A percentile compares a stretch with the other conserved stretches of the same genome.
These are phyloP conservation scores for Leccinum subgranulosum DNA, from an alignment of 768 basidiomycete species.

Conservation along the genomic window DNA sequence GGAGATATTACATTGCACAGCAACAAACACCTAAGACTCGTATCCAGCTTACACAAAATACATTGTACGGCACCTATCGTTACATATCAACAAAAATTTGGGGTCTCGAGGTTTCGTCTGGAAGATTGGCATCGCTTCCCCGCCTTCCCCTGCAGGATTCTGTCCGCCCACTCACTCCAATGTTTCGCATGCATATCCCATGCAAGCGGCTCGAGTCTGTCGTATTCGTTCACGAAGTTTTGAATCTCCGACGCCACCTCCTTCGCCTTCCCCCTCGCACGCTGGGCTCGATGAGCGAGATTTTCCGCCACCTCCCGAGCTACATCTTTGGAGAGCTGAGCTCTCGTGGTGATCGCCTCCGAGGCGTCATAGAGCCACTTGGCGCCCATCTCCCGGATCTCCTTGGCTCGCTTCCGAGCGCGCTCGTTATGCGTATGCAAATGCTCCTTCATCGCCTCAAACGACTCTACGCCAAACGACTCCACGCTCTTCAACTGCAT, in stretches of 20 bases:
- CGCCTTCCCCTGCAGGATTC: conserved; percentile 3
- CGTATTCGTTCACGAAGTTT: conserved; percentile 20
- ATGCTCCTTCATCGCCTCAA: conserved; percentile 37
- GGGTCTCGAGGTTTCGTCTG: conserved; percentile 10
- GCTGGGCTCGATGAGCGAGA: conserved; percentile 35
- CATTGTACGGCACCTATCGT: conserved; percentile 15
- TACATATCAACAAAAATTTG: conserved; percentile 11
- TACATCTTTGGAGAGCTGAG: conserved; percentile 40
- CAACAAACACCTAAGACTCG: not conserved
- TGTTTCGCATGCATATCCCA: conserved; percentile 19
- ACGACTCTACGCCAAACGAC: conserved; percentile 38
- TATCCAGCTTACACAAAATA: conserved; percentile 22
- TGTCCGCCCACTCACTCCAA: conserved; percentile 20
- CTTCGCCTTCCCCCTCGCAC: conserved; percentile 46
- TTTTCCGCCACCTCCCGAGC: conserved; percentile 41
- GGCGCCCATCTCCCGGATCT: conserved; percentile 48
- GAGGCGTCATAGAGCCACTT: conserved; percentile 44
- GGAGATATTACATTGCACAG: not conserved
- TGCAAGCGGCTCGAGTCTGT: conserved; percentile 13
- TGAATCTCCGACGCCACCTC: conserved; percentile 38
- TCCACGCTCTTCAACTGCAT: conserved; percentile 23
- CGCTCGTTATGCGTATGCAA: conserved; percentile 48
- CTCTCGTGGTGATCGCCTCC: conserved; percentile 40
- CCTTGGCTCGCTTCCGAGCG: conserved; percentile 51
- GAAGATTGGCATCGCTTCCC: conserved; percentile 12